Evolutionary conservation across 495 filamentous ascomycete genomes (phyloP).

Genomic region (Neurospora hispaniola): DNA sequence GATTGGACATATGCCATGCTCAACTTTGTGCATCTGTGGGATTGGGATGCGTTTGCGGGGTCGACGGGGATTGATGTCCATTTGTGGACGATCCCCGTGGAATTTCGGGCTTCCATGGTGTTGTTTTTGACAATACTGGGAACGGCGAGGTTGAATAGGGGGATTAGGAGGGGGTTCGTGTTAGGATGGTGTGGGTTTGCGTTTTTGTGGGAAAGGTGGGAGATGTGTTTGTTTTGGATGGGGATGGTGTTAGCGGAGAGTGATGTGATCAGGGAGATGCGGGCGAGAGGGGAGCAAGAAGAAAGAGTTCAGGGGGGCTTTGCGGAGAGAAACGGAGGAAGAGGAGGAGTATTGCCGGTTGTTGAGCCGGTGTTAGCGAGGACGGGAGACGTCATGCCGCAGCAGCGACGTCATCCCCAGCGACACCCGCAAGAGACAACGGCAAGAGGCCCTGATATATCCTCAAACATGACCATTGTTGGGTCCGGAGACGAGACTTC

Average conservation of each 20-base stretch:
- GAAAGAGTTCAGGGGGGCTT: neutral
- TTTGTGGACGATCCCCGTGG: slow-evolving; percentile 65
- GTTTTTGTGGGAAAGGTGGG: slow-evolving; percentile 28
- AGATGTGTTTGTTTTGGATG: slow-evolving; percentile 31
- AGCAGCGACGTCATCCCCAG: neutral
- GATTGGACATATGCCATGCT: slow-evolving; percentile 28
- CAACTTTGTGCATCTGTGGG: slow-evolving; percentile 30
- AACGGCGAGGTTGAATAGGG: slow-evolving; percentile 19
- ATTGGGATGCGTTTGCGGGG: slow-evolving; percentile 29
- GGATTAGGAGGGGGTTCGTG: slow-evolving; percentile 17
- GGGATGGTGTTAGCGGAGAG: slow-evolving; percentile 33
- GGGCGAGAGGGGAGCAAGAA: neutral
- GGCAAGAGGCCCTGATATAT: neutral
- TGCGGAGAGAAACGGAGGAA: neutral
- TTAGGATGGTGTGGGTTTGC: slow-evolving; percentile 20
- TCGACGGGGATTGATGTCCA: slow-evolving; percentile 51
- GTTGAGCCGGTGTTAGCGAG: neutral
- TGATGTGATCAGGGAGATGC: slow-evolving; percentile 23
- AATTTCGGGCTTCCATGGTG: slow-evolving; percentile 54
- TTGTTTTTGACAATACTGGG: slow-evolving; percentile 52
- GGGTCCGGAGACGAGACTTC: neutral
- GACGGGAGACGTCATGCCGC: neutral
- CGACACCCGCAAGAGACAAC: neutral
- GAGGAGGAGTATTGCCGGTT: slow-evolving; percentile 3
- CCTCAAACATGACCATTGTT: neutral